Evolutionary conservation across 371 early-diverging fungal genomes (phyloP).

Genomic region (Circinella minor): DNA sequence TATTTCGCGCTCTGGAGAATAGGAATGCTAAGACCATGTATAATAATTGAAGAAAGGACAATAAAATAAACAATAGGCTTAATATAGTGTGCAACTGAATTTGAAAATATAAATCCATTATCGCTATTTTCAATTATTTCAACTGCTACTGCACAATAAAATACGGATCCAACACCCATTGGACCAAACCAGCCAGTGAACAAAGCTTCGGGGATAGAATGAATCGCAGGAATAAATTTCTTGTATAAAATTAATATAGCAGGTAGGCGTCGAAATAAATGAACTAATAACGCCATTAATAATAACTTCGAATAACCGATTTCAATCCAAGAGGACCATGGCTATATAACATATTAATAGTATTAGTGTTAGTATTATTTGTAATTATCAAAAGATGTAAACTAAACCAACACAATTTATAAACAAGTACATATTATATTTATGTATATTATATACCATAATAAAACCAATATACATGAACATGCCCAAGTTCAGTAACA

Average conservation of each 20-base stretch:
- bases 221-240: slow-evolving; percentile 70
- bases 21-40: slow-evolving; percentile 80
- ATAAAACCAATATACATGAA: slow-evolving; percentile 91
- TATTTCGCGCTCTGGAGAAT: slow-evolving; percentile 28
- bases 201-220: slow-evolving; percentile 73
- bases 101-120: slow-evolving; percentile 9
- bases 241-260: slow-evolving; percentile 62
- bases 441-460: slow-evolving; percentile 41
- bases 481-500: slow-evolving; percentile 82
- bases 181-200: slow-evolving; percentile 98
- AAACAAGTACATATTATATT: too few species aligned
- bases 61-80: slow-evolving; percentile 73
- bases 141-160: slow-evolving; percentile 64
- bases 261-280: slow-evolving; percentile 84
- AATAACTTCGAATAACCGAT: slow-evolving; percentile 63
- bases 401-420: too few species aligned
- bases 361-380: background rate
- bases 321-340: slow-evolving; percentile 67
- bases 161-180: slow-evolving; percentile 86
- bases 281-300: slow-evolving; percentile 64
- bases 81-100: slow-evolving; percentile 31
- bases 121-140: slow-evolving; percentile 27
- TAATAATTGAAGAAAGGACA: slow-evolving; percentile 73
- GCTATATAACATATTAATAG: slow-evolving; percentile 33
- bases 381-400: too few species aligned